phyloP scores from a whole-genome alignment of 1,284 basidiomycete species.

The Puccinia polysora region DNA sequence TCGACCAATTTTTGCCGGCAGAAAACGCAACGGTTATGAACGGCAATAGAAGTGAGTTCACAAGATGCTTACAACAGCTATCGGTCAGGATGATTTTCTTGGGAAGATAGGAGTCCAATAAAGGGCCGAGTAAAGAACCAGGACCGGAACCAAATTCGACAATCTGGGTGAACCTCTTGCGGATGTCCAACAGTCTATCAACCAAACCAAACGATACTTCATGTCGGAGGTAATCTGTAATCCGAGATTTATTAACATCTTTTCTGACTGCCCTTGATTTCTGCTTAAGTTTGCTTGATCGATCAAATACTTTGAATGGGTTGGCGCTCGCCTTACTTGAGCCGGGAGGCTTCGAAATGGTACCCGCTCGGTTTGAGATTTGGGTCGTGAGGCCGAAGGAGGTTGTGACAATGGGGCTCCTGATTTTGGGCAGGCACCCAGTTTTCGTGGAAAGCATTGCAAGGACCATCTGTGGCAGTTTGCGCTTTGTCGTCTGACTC shows the following conservation, averaged over 20 bases:
- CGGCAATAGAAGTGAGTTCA: slow-evolving; percentile 41
- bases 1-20: slow-evolving; percentile 45
- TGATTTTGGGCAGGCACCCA: no score
- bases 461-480: no score
- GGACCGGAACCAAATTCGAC: slow-evolving; percentile 52
- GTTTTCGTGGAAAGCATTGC: no score
- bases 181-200: slow-evolving; percentile 50
- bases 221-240: slow-evolving; percentile 86
- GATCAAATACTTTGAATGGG: slow-evolving; percentile 63
- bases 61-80: not conserved
- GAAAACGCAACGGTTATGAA: slow-evolving; percentile 46
- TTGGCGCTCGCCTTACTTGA: not conserved
- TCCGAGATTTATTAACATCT: slow-evolving; percentile 62
- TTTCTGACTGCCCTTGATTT: slow-evolving; percentile 67
- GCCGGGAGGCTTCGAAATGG: no score
- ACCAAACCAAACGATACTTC: slow-evolving; percentile 61
- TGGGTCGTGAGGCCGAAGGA: no score
- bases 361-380: no score
- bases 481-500: no score
- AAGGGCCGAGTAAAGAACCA: slow-evolving; percentile 47
- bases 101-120: slow-evolving; percentile 34
- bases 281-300: slow-evolving; percentile 73
- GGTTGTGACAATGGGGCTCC: no score
- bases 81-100: slow-evolving; percentile 13
- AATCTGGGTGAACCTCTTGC: slow-evolving; percentile 49